Percentiles rank a stretch among this genome's conserved stretches.
phyloP scores from a whole-genome alignment of 495 filamentous ascomycete species.

The Tuber brumale region DNA sequence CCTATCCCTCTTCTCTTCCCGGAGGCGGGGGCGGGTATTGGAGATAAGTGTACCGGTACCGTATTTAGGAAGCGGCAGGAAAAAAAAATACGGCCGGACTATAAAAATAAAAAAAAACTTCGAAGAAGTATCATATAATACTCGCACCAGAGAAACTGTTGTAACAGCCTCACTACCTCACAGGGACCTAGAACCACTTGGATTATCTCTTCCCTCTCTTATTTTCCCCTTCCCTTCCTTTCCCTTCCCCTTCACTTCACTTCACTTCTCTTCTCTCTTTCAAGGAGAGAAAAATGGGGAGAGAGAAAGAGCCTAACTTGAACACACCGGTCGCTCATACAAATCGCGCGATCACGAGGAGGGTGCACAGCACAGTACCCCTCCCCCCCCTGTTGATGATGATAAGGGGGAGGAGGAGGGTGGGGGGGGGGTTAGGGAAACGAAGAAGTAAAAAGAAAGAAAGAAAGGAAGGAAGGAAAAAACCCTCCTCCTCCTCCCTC shows the following conservation, averaged over 20 bases:
- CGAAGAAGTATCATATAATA: background rate
- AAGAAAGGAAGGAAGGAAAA: too few relatives aligned
- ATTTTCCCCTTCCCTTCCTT: background rate
- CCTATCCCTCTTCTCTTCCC: background rate
- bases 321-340: constrained; percentile 26
- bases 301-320: background rate
- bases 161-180: background rate
- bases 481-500: too few relatives aligned
- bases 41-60: background rate
- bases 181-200: background rate
- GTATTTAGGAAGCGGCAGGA: background rate
- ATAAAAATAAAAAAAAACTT: background rate
- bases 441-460: background rate
- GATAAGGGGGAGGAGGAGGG: background rate
- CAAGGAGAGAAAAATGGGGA: background rate
- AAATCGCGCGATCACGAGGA: constrained; percentile 34
- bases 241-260: background rate
- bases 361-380: background rate
- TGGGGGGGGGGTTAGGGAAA: background rate
- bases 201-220: background rate
- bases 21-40: background rate
- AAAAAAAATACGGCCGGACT: too few relatives aligned
- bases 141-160: background rate
- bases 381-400: background rate
- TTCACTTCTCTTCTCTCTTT: background rate